Percentiles rank a stretch among this genome's conserved stretches.
phyloP scores from a whole-genome alignment of 441 rosid genomes.

The Theobroma grandiflorum region DNA sequence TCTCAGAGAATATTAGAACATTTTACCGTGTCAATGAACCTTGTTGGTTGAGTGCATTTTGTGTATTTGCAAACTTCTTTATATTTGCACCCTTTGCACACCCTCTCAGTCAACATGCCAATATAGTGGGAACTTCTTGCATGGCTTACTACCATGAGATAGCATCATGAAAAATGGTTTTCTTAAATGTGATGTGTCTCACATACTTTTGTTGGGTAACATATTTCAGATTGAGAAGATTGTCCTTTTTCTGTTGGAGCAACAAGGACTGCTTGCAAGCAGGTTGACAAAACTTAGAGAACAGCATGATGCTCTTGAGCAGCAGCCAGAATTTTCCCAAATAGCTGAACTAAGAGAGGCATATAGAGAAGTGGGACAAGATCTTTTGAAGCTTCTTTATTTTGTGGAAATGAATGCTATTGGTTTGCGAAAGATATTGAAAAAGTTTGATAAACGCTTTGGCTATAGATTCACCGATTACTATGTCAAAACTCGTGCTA shows the following conservation, averaged over 20 bases:
- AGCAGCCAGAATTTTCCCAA: conserved; percentile 70
- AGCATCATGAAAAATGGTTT: conserved; percentile 8
- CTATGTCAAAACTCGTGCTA: conserved; percentile 93
- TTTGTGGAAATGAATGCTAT: conserved; percentile 92
- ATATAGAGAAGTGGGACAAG: conserved; percentile 79
- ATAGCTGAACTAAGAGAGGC: conserved; percentile 74
- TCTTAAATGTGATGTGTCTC: not conserved
- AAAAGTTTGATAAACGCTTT: conserved; percentile 97
- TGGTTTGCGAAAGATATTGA: conserved; percentile 93
- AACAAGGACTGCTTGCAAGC: conserved; percentile 91
- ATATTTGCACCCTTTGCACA: not conserved
- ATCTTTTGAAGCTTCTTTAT: conserved; percentile 82
- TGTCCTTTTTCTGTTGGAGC: conserved; percentile 95
- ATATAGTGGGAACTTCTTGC: not conserved
- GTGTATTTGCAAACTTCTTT: not conserved
- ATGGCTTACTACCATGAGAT: not conserved
- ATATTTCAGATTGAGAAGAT: conserved; percentile 86
- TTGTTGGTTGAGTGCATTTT: not conserved
- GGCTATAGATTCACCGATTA: conserved; percentile 89
- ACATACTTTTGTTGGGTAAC: conserved; percentile 2
- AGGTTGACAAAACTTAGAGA: conserved; percentile 71
- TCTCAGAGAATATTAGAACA: not conserved
- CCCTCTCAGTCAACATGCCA: not conserved
- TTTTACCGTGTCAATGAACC: not conserved
- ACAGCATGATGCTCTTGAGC: conserved; percentile 69